Base-by-base conservation (phyloP, 495 filamentous ascomycete species). In the Penicillium paradoxum region DNA sequence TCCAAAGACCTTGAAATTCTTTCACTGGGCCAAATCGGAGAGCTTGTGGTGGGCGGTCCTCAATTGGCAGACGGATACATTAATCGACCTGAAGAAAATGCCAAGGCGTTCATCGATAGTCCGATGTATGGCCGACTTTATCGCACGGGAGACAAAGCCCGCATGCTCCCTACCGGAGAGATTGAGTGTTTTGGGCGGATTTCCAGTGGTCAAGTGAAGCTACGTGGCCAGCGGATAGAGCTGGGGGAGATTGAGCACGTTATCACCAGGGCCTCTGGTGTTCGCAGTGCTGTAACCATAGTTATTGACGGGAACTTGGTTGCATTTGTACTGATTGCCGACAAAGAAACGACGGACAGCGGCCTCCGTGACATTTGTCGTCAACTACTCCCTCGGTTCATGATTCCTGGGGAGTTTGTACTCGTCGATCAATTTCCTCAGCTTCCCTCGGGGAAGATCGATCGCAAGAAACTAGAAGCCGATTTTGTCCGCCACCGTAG, bases 171-270 rank as follows among this genome's bases (percentile, higher is more conserved):
- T 0, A 75, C 83, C 43, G 89, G 89, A 0, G 78, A 77, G 0
- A 75, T 96, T n/a, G 87, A 95, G 60, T 91, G 85, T 62, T 75
- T 91, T 19, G 91, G 91, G 0, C 82, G 91, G 21, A 85, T 95
- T 17, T 72, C 76, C 7, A 78, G 78, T 17, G 87, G 88, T 3
- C 90, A 95, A 63, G 81, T 95, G 14, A 95, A 95, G 60, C 70
- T 95, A 6, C 77, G 87, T 19, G 90, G 90, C 2, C 90, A 92
- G 63, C 73, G 90, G 41, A 76, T 95, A 24, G 90, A 95, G 58
- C 81, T 95, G 1, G 89, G 88, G 1, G 90, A 95, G 62, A 77
- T 93, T 11, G 90, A 95, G 59, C 80, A 88, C 49, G 82, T 80
- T 14, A 76, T 86, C 5, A 65, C 81, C 45, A 75, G 78, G 54